These are phyloP conservation scores for Hemileia vastatrix DNA, from an alignment of 1,284 basidiomycete genomes.

Conservation along the genomic window DNA sequence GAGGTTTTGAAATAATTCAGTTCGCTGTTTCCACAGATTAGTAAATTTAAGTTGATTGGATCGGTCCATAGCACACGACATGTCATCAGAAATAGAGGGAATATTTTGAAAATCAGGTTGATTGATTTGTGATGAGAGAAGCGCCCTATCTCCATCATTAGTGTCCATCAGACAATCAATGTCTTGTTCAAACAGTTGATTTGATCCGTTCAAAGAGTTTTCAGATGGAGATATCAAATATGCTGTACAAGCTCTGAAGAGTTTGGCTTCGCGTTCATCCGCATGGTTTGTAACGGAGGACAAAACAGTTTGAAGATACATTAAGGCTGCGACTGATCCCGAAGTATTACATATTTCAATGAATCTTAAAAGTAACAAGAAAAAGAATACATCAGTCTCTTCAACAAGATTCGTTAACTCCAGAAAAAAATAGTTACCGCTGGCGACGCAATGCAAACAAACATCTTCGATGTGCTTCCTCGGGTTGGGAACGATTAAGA, in stretches of 20 bases:
- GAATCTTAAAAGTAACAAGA: constrained; percentile 51
- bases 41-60: constrained; percentile 7
- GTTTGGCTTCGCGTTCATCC: constrained; percentile 54
- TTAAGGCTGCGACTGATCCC: constrained; percentile 58
- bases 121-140: constrained; percentile 18
- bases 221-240: constrained; percentile 52
- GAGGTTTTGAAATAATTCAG: constrained; percentile 58
- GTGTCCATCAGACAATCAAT: too few relatives aligned
- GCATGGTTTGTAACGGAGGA: constrained; percentile 60
- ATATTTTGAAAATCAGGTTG: background rate
- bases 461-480: constrained; percentile 57
- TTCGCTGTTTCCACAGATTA: constrained; percentile 54
- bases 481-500: constrained; percentile 6
- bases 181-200: too few relatives aligned
- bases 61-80: background rate
- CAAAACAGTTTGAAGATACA: constrained; percentile 60
- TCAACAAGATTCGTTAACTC: background rate
- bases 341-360: constrained; percentile 62
- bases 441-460: constrained; percentile 50
- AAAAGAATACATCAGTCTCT: constrained; percentile 50
- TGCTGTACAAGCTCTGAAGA: constrained; percentile 59
- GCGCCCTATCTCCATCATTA: too few relatives aligned
- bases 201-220: too few relatives aligned
- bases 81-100: background rate
- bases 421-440: constrained; percentile 45